These are phyloP conservation scores for Entophlyctis luteolus DNA, from an alignment of 192 early-diverging fungal genomes.

Conservation along the genomic window DNA sequence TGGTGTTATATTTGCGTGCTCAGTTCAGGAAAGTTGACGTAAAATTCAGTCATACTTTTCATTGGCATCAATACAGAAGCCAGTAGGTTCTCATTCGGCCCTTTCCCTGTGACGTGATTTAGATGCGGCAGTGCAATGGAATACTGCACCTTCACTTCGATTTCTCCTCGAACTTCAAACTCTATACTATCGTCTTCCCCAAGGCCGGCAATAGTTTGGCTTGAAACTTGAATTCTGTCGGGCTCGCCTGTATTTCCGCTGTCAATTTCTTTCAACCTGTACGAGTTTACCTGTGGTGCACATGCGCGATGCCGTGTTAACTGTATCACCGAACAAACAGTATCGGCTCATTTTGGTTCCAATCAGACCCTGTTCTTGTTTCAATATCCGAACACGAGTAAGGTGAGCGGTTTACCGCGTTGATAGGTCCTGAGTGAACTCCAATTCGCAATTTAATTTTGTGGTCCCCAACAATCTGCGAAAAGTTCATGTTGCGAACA, in stretches of 20 bases:
- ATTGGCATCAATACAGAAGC: no score
- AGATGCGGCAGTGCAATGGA: no score
- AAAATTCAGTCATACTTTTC: no score
- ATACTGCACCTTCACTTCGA: conserved; percentile 30
- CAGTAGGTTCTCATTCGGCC: conserved; percentile 42
- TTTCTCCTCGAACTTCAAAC: conserved; percentile 34
- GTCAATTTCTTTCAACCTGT: background rate
- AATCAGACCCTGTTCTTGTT: conserved; percentile 30
- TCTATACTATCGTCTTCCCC: conserved; percentile 22
- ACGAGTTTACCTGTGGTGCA: conserved; percentile 30
- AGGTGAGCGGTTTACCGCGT: conserved; percentile 3
- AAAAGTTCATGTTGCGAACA: conserved; percentile 10
- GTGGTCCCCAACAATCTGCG: conserved; percentile 10
- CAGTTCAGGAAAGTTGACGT: no score
- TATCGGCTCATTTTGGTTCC: conserved; percentile 48
- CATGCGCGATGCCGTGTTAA: conserved; percentile 42
- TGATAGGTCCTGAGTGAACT: conserved; percentile 35
- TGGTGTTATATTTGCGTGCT: no score
- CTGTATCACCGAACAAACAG: conserved; percentile 47
- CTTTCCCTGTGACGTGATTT: conserved; percentile 25
- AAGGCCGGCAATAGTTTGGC: conserved; percentile 24
- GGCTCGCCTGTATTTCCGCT: conserved; percentile 21
- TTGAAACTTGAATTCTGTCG: conserved; percentile 33
- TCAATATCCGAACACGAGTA: background rate
- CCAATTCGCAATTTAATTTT: conserved; percentile 35